Evolutionary conservation across 257 asterid species (phyloP), one percentile per base, ranked within the genome.

Genomic region (Plectranthus barbatus): DNA sequence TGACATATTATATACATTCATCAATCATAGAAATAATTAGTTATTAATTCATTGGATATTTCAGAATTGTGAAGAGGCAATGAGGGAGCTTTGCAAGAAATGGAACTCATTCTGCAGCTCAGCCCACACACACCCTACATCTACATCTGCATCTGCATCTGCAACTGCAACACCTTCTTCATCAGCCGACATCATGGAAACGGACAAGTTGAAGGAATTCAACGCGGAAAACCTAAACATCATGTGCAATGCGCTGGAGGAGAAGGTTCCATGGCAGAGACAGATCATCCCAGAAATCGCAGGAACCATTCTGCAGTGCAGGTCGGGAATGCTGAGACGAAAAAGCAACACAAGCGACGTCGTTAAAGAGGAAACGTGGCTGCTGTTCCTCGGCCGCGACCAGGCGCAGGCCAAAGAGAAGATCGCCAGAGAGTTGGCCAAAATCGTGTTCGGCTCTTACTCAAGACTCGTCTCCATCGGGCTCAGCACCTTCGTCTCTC

Each of bases 341-440:
- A 82, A 72, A 63, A 72, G 60, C 10, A 65, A 7, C 2, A 8
- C 7, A 11, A 31, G 4, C 4, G 13, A 9, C 17, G 69, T 31
- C 8, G 42, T 19, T 4, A 91, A 82, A 67, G 85, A 86, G 64
- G 98, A 86, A 23, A 83, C 92, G 2, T 91, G 98, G 98, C 24
- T 91, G 11, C 59, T 81, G 44, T 88, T 88, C 70, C 82, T 72
- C 21, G 98, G 98, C 9, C 62, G 53, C 1, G 77, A 90, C 44
- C 74, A 81, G 44, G 59, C 66, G 2, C 79, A 67, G 11, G 84
- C 84, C 5, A 91, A 91, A 65, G 94, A 84, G 56, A 76, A 56
- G 10, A 75, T 88, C 3, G 86, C 88, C 0, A 77, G 75, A 53
- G 96, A 91, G 64, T 17, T 91, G 53, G 94, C 98, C 47, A 88